Evolutionary conservation across 2,329 filamentous ascomycete species (phyloP), one percentile per base, ranked within the genome.

Genomic region (Truncatella angustata): DNA sequence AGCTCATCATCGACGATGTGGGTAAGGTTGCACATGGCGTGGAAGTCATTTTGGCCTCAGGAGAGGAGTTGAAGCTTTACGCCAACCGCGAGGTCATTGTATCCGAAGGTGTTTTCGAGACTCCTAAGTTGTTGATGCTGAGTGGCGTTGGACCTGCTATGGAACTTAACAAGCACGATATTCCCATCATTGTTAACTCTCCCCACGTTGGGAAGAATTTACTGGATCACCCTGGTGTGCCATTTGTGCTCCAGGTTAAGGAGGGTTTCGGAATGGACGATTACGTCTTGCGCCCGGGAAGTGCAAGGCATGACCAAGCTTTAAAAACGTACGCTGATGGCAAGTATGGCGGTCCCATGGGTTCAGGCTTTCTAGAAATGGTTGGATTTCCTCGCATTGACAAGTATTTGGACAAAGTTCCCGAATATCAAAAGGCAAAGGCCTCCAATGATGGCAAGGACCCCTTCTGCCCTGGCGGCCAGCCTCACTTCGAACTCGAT

Each of bases 121-220:
- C 79, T 1, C 83, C 84, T 5, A 84, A 88, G 64, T 67, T 88
- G 3, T 78, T 88, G 11, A 82, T 85, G 69, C 76, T 87, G 2
- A 81, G 75, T 48, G 85, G 85, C n/a, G 75, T 88, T 30, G 85
- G 85, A 0, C 82, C 82, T 0, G 60, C 66, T 10, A 62, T 69
- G 0, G 77, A 84, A 57, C 74, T 88, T 5, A 56, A 73, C 18
- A 70, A 72, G 49, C 75, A 80, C 60, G 67, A 71, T n/a, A 86
- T 87, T 56, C 61, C 72, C 2, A 67, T 80, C 1, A 57, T 85
- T 16, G 71, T 76, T 4, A 74, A 86, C 55, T 78, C 82, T 0
- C 78, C 79, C 1, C 81, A 85, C 40, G 84, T 89, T 3, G 85
- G 85, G 4, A 78, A 77, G 52, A 85, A 87, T 66, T 72, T 88